Percentiles rank a stretch among this genome's conserved stretches.
Conservation (phyloP, 2,329 filamentous ascomycete genomes). For the Dactylellina sp. region DNA sequence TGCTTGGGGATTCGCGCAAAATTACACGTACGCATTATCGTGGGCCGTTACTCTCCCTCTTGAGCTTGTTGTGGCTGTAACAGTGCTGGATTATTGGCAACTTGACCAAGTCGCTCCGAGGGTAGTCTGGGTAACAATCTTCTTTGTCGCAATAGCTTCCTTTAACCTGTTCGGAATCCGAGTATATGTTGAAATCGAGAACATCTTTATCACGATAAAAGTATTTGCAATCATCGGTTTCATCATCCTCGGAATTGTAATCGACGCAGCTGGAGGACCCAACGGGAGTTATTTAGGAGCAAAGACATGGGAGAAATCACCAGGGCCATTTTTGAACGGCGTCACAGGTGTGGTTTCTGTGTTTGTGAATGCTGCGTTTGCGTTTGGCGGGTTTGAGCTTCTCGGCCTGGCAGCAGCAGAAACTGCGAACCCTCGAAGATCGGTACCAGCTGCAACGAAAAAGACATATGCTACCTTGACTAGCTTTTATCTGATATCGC, state of each 20-base stretch:
- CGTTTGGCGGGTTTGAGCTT: slow-evolving; percentile 70
- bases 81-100: slow-evolving; percentile 71
- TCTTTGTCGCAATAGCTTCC: slow-evolving; percentile 67
- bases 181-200: slow-evolving; percentile 72
- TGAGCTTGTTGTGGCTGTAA: slow-evolving; percentile 69
- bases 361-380: slow-evolving; percentile 70
- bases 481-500: slow-evolving; percentile 66
- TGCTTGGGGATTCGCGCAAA: slow-evolving; percentile 70
- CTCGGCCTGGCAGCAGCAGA: slow-evolving; percentile 69
- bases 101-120: slow-evolving; percentile 62
- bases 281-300: slow-evolving; percentile 63
- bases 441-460: slow-evolving; percentile 66
- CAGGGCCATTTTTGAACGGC: slow-evolving; percentile 66
- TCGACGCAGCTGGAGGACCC: slow-evolving; percentile 65
- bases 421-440: slow-evolving; percentile 68
- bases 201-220: slow-evolving; percentile 71
- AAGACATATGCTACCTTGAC: slow-evolving; percentile 68
- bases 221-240: slow-evolving; percentile 72
- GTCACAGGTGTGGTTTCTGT: slow-evolving; percentile 69
- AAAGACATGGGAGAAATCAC: slow-evolving; percentile 63
- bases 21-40: slow-evolving; percentile 69
- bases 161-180: slow-evolving; percentile 71
- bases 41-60: slow-evolving; percentile 69
- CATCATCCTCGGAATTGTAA: slow-evolving; percentile 64
- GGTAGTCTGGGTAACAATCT: slow-evolving; percentile 70